Evolutionary conservation across 371 early-diverging fungal genomes (phyloP).

Genomic region (Smittium mucronatum): DNA sequence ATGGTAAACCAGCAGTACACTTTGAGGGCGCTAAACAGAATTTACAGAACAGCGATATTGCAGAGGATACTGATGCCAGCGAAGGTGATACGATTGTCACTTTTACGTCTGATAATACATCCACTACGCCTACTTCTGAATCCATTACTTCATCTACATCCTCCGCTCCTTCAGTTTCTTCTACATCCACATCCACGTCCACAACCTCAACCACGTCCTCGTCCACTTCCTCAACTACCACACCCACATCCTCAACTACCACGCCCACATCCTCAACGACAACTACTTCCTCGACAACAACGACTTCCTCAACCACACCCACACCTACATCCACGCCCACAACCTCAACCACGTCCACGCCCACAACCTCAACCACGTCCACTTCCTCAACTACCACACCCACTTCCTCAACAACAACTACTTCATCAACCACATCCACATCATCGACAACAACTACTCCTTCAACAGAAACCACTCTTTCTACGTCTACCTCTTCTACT

Average conservation of each 20-base stretch:
- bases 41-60: too few relatives aligned
- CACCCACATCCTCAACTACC: not conserved
- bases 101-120: not conserved
- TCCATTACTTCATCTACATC: not conserved
- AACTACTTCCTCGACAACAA: not conserved
- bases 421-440: not conserved
- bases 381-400: not conserved
- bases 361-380: not conserved
- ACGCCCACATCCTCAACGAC: not conserved
- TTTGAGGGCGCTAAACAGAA: not conserved
- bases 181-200: not conserved
- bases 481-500: not conserved
- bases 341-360: not conserved
- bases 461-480: not conserved
- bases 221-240: not conserved
- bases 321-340: not conserved
- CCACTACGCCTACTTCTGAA: not conserved
- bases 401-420: not conserved
- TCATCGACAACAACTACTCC: not conserved
- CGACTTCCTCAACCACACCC: not conserved
- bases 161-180: not conserved
- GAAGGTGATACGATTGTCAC: not conserved
- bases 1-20: too few relatives aligned
- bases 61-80: not conserved
- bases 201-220: not conserved